phyloP scores from a whole-genome alignment of 208 protist genomes.

The Crithidia sp. region DNA sequence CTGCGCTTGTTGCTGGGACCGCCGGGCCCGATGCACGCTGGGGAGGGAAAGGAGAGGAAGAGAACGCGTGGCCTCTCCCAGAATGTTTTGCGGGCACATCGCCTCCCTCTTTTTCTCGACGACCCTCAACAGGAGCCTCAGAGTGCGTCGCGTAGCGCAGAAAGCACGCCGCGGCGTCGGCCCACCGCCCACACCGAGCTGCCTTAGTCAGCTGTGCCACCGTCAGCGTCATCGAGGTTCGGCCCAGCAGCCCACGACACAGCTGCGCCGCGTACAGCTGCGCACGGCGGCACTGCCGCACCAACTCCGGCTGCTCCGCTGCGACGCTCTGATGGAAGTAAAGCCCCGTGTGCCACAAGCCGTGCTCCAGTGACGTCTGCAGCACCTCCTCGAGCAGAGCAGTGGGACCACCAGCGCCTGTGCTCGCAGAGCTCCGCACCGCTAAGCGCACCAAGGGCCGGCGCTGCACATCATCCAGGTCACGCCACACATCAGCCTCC shows the following conservation, averaged over 20 bases:
- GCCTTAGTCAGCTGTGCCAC: constrained; percentile 48
- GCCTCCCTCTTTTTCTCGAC: too few species aligned
- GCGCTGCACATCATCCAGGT: constrained; percentile 34
- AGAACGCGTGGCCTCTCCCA: too few species aligned
- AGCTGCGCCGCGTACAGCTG: constrained; percentile 52
- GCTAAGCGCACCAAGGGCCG: constrained; percentile 54
- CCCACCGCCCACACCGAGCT: constrained; percentile 52
- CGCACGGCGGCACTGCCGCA: constrained; percentile 42
- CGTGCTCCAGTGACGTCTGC: constrained; percentile 41
- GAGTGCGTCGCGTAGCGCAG: constrained; percentile 36
- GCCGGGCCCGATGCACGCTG: too few species aligned
- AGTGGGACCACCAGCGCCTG: constrained; percentile 11
- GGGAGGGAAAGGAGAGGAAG: too few species aligned
- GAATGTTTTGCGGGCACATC: too few species aligned
- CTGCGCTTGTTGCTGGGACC: neutral
- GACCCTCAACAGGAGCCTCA: neutral
- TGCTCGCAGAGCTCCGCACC: constrained; percentile 34
- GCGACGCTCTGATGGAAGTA: constrained; percentile 60
- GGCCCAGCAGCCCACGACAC: constrained; percentile 50
- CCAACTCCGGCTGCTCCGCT: constrained; percentile 53
- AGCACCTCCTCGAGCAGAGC: constrained; percentile 57
- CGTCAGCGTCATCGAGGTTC: constrained; percentile 44
- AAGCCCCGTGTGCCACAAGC: constrained; percentile 68
- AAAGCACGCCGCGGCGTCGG: constrained; percentile 50
- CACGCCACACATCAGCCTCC: constrained; percentile 56